Conservation (phyloP, 2,329 filamentous ascomycete species). For the Ophiocordyceps australis region DNA sequence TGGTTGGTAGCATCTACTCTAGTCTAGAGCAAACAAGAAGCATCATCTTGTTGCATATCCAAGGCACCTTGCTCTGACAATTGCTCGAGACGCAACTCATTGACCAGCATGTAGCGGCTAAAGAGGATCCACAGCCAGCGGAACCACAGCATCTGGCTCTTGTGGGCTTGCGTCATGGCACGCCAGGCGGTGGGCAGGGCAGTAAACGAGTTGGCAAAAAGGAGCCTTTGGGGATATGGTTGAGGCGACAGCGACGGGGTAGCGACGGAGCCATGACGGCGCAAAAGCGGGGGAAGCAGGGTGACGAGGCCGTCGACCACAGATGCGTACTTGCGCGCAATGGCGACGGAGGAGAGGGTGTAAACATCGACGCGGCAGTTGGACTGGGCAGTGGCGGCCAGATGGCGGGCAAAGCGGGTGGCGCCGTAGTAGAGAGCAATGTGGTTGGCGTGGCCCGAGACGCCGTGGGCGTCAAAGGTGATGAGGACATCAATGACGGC, state of each 20-base stretch:
- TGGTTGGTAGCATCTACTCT: too few relatives aligned
- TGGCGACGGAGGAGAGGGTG: constrained; percentile 54
- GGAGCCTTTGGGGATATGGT: constrained; percentile 39
- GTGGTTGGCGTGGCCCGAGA: constrained; percentile 88
- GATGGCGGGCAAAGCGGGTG: constrained; percentile 46
- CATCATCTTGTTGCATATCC: constrained; percentile 24
- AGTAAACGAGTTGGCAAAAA: constrained; percentile 57
- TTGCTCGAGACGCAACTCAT: constrained; percentile 52
- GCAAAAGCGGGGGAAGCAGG: too few relatives aligned
- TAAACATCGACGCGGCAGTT: constrained; percentile 67
- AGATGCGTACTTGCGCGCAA: constrained; percentile 66
- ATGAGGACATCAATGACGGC: constrained; percentile 62
- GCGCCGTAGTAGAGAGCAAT: constrained; percentile 75
- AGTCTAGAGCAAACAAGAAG: constrained; percentile 27
- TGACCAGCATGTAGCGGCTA: constrained; percentile 89
- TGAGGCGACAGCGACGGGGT: too few relatives aligned
- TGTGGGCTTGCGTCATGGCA: constrained; percentile 81
- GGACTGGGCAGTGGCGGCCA: constrained; percentile 48
- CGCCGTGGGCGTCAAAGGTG: constrained; percentile 71
- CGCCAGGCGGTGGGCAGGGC: constrained; percentile 44
- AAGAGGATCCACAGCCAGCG: constrained; percentile 86
- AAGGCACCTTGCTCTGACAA: constrained; percentile 6
- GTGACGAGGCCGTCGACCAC: constrained; percentile 44
- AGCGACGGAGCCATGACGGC: constrained; percentile 3
- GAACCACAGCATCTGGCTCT: constrained; percentile 98